phyloP scores from a whole-genome alignment of 2,329 filamentous ascomycete species.

The Aspergillus floridensis region DNA sequence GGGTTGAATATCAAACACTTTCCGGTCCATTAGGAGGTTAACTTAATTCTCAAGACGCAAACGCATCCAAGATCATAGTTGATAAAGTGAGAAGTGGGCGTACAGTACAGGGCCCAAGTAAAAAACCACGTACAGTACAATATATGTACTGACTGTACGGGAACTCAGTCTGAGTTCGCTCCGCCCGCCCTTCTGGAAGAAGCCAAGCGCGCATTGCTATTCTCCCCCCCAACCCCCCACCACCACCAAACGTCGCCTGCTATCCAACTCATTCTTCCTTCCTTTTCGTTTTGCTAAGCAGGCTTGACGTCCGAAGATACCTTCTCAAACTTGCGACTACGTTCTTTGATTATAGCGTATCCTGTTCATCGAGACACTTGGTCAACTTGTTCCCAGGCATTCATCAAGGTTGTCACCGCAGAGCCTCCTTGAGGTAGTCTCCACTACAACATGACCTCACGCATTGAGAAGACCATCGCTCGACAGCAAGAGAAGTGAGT shows the following conservation, averaged over 20 bases:
- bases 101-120: no score
- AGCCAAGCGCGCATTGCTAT: slow-evolving; percentile 2
- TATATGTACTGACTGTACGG: no score
- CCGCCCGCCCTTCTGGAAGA: slow-evolving; percentile 11
- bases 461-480: slow-evolving; percentile 68
- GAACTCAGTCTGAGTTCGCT: not conserved
- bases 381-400: not conserved
- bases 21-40: slow-evolving; percentile 29
- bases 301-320: no score
- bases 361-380: not conserved
- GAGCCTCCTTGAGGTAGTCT: not conserved
- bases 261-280: slow-evolving; percentile 4
- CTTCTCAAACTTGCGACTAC: no score
- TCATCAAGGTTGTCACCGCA: not conserved
- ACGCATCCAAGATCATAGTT: no score
- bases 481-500: slow-evolving; percentile 73
- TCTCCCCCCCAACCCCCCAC: not conserved
- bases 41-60: no score
- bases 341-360: not conserved
- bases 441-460: slow-evolving; percentile 37
- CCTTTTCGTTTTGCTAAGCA: not conserved
- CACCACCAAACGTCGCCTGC: slow-evolving; percentile 17
- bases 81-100: no score
- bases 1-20: slow-evolving; percentile 66
- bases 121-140: no score